Percentiles rank a stretch among this genome's conserved stretches.
phyloP scores from a whole-genome alignment of 768 basidiomycete species.

The Kwoniella sp. region DNA sequence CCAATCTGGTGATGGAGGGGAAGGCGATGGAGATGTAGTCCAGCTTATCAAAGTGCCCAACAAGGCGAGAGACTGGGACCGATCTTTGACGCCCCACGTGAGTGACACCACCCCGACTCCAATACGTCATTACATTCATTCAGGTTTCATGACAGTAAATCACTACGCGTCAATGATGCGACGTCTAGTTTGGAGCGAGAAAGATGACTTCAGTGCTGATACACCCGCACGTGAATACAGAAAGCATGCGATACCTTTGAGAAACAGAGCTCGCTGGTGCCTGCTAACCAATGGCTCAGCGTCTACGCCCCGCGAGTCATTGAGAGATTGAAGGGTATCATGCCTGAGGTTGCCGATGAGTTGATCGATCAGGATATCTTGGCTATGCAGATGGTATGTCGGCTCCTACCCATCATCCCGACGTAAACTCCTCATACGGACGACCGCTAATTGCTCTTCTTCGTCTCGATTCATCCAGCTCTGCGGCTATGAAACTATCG shows the following conservation, averaged over 20 bases:
- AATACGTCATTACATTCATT: background rate
- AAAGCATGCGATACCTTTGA: slow-evolving; percentile 58
- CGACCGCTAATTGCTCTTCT: background rate
- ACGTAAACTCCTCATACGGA: too few species aligned
- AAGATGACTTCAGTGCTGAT: too few species aligned
- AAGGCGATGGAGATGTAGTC: slow-evolving; percentile 55
- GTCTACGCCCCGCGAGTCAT: slow-evolving; percentile 49
- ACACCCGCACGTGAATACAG: slow-evolving; percentile 22
- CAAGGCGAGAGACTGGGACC: slow-evolving; percentile 55
- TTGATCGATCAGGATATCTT: slow-evolving; percentile 55
- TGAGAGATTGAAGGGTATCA: slow-evolving; percentile 30
- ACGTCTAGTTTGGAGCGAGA: too few species aligned
- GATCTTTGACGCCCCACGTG: slow-evolving; percentile 55
- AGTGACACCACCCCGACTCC: slow-evolving; percentile 11
- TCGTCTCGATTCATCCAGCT: slow-evolving; percentile 31
- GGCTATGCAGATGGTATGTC: slow-evolving; percentile 56
- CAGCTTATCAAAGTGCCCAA: slow-evolving; percentile 57
- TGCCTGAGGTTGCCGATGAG: slow-evolving; percentile 41
- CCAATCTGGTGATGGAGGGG: slow-evolving; percentile 55
- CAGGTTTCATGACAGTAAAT: too few species aligned
- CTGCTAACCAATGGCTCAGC: slow-evolving; percentile 54
- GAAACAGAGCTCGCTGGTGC: slow-evolving; percentile 52
- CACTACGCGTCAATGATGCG: too few species aligned
- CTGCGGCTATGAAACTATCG: slow-evolving; percentile 56
- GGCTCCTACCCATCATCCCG: background rate